Evolutionary conservation across 2,329 filamentous ascomycete genomes (phyloP), one percentile per base, ranked within the genome.

Genomic region (Septoria petroselini): DNA sequence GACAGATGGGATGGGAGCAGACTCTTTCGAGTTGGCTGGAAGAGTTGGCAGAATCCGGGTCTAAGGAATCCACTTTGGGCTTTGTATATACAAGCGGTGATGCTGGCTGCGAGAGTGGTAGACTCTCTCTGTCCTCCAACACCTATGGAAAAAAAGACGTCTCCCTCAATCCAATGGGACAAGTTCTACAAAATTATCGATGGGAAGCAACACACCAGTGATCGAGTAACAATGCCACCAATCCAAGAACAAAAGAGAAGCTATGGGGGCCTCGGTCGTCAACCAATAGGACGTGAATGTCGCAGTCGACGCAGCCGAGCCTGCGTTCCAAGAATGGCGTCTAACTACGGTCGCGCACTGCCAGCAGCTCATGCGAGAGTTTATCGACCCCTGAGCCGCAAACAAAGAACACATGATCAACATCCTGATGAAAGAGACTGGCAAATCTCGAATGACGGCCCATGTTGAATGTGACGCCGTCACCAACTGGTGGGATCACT

Each of bases 261-360:
- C 58, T 66, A 17, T 65, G 62, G 60, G 48, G 58, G 64, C 68
- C 3, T 67, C 68, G 12, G 60, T 70, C 42, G 68, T 61, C 14
- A 67, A 48, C n/a, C 61, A 68, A 54, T 59, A 69, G 39, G 67
- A 69, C 50, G 62, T 70, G 37, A 62, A 69, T 37, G 65, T 68
- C 41, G 67, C 66, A 7, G 66, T 69, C 9, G 56, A 52, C 15
- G 37, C 61, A 11, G 66, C 59, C 8, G 41, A 62, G 44, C 67
- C 65, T 50, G 68, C 67, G 2, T 70, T 69, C 57, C 56, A 67
- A 54, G 57, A 50, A 41, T 70, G 65, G 65, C 61, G 60, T 7
- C 39, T 59, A 48, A 58, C 55, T 17, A 58, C 66, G 9, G 55
- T 68, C 14, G 62, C 66, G 56, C 64, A 68, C 60, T 57, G 67